Conservation (phyloP, 768 basidiomycete genomes). For the Lactifluus subvellereus region DNA sequence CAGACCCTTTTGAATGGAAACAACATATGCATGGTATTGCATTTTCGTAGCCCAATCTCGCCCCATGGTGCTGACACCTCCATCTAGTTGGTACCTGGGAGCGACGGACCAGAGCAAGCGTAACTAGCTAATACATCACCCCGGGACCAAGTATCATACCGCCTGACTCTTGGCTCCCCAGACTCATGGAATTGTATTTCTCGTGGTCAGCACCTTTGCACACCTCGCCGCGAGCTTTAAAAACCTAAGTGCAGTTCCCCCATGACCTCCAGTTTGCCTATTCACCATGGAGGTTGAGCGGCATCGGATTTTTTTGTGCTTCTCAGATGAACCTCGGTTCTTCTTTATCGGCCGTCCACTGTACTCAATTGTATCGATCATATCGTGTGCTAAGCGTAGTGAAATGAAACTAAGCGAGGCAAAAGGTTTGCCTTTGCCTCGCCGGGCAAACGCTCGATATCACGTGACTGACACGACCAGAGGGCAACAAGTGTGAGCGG, state of each 20-base stretch:
- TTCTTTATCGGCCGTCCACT: too few relatives aligned
- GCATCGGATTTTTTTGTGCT: too few relatives aligned
- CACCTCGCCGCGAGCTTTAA: too few relatives aligned
- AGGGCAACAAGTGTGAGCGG: too few relatives aligned
- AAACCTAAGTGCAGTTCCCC: neutral
- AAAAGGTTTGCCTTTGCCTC: too few relatives aligned
- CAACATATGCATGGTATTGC: conserved; percentile 89
- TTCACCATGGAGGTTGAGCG: too few relatives aligned
- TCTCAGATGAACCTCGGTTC: too few relatives aligned
- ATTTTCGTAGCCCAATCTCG: neutral
- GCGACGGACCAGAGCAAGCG: conserved; percentile 51
- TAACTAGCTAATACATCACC: neutral
- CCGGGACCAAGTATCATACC: neutral
- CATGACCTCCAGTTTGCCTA: neutral
- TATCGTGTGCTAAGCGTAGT: too few relatives aligned
- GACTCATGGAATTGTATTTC: neutral
- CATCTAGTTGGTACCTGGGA: conserved; percentile 67
- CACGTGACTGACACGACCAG: neutral
- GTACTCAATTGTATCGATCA: too few relatives aligned
- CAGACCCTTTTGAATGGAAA: conserved; percentile 92
- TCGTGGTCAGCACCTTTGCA: neutral
- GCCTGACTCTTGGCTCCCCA: neutral
- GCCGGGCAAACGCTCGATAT: too few relatives aligned
- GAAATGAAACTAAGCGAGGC: neutral
- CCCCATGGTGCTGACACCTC: neutral